Evolutionary conservation across 805 yeast genomes (phyloP).

Genomic region (Blastobotrys peoriensis): DNA sequence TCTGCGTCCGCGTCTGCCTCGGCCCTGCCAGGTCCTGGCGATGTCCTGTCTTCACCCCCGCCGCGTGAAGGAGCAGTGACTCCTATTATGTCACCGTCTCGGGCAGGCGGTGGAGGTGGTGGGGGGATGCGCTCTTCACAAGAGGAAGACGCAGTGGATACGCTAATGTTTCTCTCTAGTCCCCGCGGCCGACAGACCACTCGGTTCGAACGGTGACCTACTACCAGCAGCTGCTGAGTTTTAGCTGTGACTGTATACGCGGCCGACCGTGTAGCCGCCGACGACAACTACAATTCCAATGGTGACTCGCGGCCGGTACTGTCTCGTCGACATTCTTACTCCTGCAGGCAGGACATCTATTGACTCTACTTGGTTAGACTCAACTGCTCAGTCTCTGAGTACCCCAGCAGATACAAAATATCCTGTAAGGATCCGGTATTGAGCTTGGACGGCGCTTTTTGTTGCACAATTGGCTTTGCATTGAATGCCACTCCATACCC

Average conservation of each 20-base stretch:
- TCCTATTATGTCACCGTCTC: background rate
- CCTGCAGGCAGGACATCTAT: no score
- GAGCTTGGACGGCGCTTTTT: slow-evolving; percentile 71
- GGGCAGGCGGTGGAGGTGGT: no score
- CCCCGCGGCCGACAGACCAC: slow-evolving; percentile 8
- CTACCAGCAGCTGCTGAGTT: background rate
- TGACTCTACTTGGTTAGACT: no score
- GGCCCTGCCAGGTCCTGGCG: background rate
- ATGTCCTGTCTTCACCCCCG: background rate
- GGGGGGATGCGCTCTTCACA: background rate
- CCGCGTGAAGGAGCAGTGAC: background rate
- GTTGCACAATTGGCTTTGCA: slow-evolving; percentile 91
- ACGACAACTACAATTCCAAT: no score
- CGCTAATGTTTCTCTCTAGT: slow-evolving; percentile 15
- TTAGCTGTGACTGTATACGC: no score
- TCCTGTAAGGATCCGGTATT: slow-evolving; percentile 72
- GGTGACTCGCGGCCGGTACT: no score
- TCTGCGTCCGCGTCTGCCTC: background rate
- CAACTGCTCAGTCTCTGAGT: slow-evolving; percentile 20
- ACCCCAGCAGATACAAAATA: slow-evolving; percentile 73
- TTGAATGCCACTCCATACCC: slow-evolving; percentile 97
- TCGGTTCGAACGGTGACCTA: background rate
- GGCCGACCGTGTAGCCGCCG: no score
- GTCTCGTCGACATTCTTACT: no score
- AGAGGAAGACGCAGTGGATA: slow-evolving; percentile 17